These are phyloP conservation scores for Trichoderma sp. DNA, from an alignment of 2,329 filamentous ascomycete genomes.

Conservation along the genomic window DNA sequence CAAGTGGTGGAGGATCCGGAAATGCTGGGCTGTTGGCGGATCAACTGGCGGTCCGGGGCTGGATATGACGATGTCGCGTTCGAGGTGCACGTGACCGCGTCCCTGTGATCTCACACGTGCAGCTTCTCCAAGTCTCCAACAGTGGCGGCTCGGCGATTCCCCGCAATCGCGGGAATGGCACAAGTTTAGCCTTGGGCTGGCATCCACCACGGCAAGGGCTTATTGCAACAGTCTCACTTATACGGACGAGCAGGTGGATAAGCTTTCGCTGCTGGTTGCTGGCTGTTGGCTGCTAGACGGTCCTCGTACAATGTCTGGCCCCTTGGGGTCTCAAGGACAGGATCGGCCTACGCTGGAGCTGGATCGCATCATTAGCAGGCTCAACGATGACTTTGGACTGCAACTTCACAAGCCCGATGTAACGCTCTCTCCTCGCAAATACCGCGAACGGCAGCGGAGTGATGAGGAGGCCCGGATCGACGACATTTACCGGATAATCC, in stretches of 20 bases:
- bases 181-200: not conserved
- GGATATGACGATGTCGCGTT: not conserved
- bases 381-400: constrained; percentile 33
- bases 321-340: not conserved
- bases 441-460: constrained; percentile 24
- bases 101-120: constrained; percentile 1
- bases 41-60: constrained; percentile 8
- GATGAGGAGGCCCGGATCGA: constrained; percentile 29
- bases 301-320: not conserved
- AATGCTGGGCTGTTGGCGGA: constrained; percentile 1
- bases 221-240: not conserved
- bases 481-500: constrained; percentile 29
- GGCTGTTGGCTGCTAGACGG: not conserved
- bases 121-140: not conserved
- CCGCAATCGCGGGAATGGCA: constrained; percentile 13
- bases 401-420: constrained; percentile 29
- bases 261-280: not conserved
- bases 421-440: constrained; percentile 31
- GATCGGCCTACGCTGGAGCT: constrained; percentile 20
- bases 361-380: constrained; percentile 28
- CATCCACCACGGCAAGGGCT: not conserved
- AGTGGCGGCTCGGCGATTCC: not conserved
- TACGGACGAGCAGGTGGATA: not conserved
- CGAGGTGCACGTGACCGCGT: not conserved
- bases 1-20: not conserved